Conservation (phyloP, 2,329 filamentous ascomycete genomes). For the Corynespora cassiicola region DNA sequence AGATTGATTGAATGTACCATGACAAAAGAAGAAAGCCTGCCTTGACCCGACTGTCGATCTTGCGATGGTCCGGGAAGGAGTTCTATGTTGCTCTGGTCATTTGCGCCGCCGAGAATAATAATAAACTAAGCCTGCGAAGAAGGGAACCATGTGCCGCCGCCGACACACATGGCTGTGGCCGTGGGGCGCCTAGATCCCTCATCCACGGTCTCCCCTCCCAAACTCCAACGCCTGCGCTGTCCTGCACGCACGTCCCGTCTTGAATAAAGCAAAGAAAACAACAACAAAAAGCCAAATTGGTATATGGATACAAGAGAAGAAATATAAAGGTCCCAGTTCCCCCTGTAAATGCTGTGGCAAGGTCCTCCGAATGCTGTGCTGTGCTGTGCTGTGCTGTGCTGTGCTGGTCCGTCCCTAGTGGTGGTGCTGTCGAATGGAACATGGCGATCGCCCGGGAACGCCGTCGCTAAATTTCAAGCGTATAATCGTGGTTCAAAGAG, state of each 20-base stretch:
- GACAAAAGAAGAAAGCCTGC: too few relatives aligned
- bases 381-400: constrained; percentile 1
- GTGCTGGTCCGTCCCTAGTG: constrained; percentile 5
- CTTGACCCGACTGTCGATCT: too few relatives aligned
- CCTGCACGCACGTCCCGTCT: background rate
- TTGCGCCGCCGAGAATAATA: too few relatives aligned
- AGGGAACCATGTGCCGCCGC: too few relatives aligned
- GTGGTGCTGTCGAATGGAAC: constrained; percentile 1
- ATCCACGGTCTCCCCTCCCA: too few relatives aligned
- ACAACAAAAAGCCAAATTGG: constrained; percentile 1
- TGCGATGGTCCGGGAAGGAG: background rate
- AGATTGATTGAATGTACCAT: too few relatives aligned
- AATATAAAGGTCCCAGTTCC: background rate
- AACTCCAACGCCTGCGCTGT: constrained; percentile 1
- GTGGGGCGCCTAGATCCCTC: too few relatives aligned
- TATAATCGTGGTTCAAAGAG: constrained; percentile 12
- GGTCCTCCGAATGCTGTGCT: constrained; percentile 2
- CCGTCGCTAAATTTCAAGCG: constrained; percentile 9
- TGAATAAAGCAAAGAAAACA: constrained; percentile 1
- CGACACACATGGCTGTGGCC: too few relatives aligned
- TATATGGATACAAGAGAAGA: constrained; percentile 14
- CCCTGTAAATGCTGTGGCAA: constrained; percentile 14
- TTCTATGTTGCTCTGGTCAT: too few relatives aligned
- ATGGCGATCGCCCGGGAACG: too few relatives aligned
- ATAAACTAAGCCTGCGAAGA: too few relatives aligned